Base-by-base conservation (phyloP, 371 early-diverging fungal species). In the Nematocida sp. region DNA sequence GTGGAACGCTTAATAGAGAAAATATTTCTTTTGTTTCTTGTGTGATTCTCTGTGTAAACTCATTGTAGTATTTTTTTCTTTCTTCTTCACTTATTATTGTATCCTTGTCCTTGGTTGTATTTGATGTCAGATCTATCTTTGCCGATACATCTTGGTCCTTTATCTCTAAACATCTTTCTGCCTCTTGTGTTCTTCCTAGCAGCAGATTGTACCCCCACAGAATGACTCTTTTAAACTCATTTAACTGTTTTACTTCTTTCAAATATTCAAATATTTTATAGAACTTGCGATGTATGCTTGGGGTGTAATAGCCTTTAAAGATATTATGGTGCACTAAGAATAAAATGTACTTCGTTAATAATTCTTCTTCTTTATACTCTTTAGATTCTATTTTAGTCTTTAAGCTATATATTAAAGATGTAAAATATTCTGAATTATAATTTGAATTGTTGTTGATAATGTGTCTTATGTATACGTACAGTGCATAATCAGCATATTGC, bases 361-460 rank as follows among this genome's bases (percentile, higher is more conserved):
- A 25, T 56, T 75, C 76, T 20, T 75, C 76, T 27, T 75, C 76
- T 42, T 72, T n/a, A 39, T 69, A 67, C 42, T 45, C 76, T 56
- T 44, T 69, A n/a, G 42, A 18, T 13, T 75, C 55, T 20, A 75
- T n/a, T 20, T 27, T 66, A 13, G n/a, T 13, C 18, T 69, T 33
- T 66, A 75, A 9, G 15, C 18, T 60, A 33, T 67, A 15, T 27
- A 75, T 69, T 40, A 69, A 18, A 11, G 23, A 64, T 45, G 45
- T 7, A 45, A 64, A 64, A 27, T 64, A 64, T 7, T 11, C 7
- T 11, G 45, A 64, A 64, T 67, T 75, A n/a, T 20, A 46, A 7
- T 54, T 13, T 45, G 4, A 18, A 15, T 57, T 56, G 1, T 42
- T 58, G 27, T 44, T 15, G 13, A 78, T 47, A 9, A 40, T 40